These are phyloP conservation scores for Oryza officinalis DNA, from an alignment of 176 grass and related monocot species.

Conservation along the genomic window DNA sequence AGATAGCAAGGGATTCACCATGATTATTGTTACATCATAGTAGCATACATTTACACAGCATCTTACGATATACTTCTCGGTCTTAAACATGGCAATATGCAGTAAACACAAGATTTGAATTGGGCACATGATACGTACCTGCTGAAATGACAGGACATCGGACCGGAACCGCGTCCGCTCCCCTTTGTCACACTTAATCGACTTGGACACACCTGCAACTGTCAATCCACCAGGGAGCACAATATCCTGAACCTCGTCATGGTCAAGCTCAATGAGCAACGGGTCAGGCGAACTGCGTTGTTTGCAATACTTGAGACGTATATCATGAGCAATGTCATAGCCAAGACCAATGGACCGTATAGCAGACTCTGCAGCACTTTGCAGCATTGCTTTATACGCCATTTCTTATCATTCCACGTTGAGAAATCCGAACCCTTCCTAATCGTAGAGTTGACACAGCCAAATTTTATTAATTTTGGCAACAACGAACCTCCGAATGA, in stretches of 20 bases:
- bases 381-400: slow-evolving; percentile 52
- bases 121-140: slow-evolving; percentile 41
- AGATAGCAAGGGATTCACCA: not conserved
- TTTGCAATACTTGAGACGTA: slow-evolving; percentile 85
- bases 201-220: slow-evolving; percentile 55
- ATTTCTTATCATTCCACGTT: slow-evolving; percentile 43
- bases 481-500: not conserved
- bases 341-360: slow-evolving; percentile 78
- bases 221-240: slow-evolving; percentile 68
- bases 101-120: not conserved
- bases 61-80: not conserved
- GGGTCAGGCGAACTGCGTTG: slow-evolving; percentile 49
- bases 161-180: slow-evolving; percentile 76
- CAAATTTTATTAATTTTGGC: not conserved
- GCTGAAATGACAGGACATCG: slow-evolving; percentile 86
- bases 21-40: not conserved
- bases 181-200: slow-evolving; percentile 92
- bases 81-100: not conserved
- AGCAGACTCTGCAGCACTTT: slow-evolving; percentile 54
- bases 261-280: slow-evolving; percentile 71
- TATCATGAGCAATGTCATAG: slow-evolving; percentile 76
- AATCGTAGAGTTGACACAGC: not conserved
- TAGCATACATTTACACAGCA: not conserved
- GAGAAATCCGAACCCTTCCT: not conserved
- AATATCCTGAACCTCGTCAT: slow-evolving; percentile 54